Base-by-base conservation (phyloP, 257 asterid species). In the Nicotiana otophora region DNA sequence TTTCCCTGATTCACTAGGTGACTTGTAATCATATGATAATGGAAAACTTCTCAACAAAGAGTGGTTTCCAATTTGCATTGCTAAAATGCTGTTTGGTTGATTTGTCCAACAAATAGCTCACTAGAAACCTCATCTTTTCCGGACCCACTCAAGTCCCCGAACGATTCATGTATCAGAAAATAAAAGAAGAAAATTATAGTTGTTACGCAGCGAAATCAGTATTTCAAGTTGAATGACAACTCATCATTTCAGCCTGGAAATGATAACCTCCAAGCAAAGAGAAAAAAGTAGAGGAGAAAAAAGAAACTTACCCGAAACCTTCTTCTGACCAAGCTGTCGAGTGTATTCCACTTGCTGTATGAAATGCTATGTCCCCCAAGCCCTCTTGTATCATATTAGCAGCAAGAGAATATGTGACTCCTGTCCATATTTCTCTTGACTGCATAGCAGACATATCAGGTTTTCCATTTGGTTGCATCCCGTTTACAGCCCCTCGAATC, bases 341-440 rank as follows among this genome's bases (percentile, higher is more conserved):
- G 70, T 94, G 77, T 78, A 93, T 83, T 39, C 99, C 99, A 64
- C 84, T 89, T 0, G 99, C 99, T 74, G 98, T 94, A 67, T 89
- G 89, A 70, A 96, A 96, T 70, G 98, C 99, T 15, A 91, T 93
- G 17, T 96, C 98, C 28, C 86, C 77, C 97, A 94, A 88, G 61
- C 87, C 88, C 86, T 92, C 98, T 64, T 96, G 97, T 84, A 96
- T 91, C 99, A 96, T 96, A 77, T 88, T 90, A 70, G 99, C 99
- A 10, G 98, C 95, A 83, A 96, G 90, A 82, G 97, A 95, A 82
- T 96, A 96, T 5, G 99, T 96, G 68, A 93, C 88, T 74, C 99
- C 99, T 65, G 90, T 86, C 99, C 99, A 96, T 80, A 96, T 89
- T 90, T 96, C 99, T 87, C 98, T 93, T 0, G 99, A 94, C 88